Evolutionary conservation across 2,329 filamentous ascomycete genomes (phyloP), one percentile per base, ranked within the genome.

Genomic region (Thelonectria blattea): DNA sequence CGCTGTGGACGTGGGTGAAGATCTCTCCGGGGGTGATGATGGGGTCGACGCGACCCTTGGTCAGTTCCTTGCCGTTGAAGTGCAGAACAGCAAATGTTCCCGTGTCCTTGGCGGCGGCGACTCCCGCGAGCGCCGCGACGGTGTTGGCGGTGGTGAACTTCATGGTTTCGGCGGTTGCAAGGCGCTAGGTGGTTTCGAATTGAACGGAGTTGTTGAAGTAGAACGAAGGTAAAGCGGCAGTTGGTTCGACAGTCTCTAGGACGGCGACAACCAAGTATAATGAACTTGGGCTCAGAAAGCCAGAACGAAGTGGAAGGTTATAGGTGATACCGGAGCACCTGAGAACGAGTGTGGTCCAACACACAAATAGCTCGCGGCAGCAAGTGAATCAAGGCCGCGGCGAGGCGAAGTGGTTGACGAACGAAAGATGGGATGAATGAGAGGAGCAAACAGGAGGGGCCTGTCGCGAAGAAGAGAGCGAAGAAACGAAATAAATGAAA

Each of bases 71-170:
- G 71, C 88, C 88, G 72, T 86, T 85, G 81, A 92, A 91, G 70
- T 84, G 87, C 72, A 91, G 84, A 72, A 91, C 90, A 55, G 88
- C 88, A 68, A 90, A 86, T 45, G 86, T 86, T 57, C 83, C 79
- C 51, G 78, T 71, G 58, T 76, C 71, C 68, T 83, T 81, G 71
- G 79, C 71, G 62, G 67, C 49, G 56, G 65, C 77, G 34, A 76
- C 73, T 61, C 77, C 72, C 50, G 75, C 73, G 37, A 79, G 63
- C 63, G 79, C 79, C 63, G 79, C 73, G 45, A 79, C 56, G 52
- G 72, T 71, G 50, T 72, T 60, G 41, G 66, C 63, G 46, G 69
- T 61, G 52, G 67, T 62, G 59, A 73, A 66, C 70, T 78, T 79
- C 78, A 80, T 80, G 51, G 17, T 70, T 64, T 48, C 22, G 48